phyloP scores from a whole-genome alignment of 345 rosid species.

The Citrus australasica region DNA sequence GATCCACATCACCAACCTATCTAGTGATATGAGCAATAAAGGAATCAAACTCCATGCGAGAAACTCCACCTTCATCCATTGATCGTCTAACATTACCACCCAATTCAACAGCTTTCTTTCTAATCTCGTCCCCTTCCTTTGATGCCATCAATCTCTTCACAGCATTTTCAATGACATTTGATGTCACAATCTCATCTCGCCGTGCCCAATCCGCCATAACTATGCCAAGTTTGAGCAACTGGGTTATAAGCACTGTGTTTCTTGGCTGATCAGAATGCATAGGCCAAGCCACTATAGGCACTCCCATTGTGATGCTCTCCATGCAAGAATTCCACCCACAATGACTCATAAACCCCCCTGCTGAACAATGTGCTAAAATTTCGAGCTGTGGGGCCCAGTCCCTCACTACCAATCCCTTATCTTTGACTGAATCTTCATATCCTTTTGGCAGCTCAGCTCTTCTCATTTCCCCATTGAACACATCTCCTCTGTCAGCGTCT shows the following conservation, averaged over 20 bases:
- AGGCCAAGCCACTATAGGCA: slow-evolving; percentile 61
- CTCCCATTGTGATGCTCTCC: slow-evolving; percentile 66
- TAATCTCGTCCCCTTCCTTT: slow-evolving; percentile 40
- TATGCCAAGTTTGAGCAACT: slow-evolving; percentile 37
- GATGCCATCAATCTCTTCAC: slow-evolving; percentile 45
- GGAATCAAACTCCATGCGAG: slow-evolving; percentile 40
- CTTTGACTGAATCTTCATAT: slow-evolving; percentile 33
- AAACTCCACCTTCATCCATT: slow-evolving; percentile 34
- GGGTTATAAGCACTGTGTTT: slow-evolving; percentile 36
- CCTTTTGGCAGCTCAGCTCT: slow-evolving; percentile 34
- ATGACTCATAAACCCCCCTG: slow-evolving; percentile 57
- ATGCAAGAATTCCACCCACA: slow-evolving; percentile 77
- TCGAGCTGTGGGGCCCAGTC: slow-evolving; percentile 69
- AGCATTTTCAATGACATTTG: slow-evolving; percentile 20
- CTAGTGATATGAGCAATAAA: slow-evolving; percentile 44
- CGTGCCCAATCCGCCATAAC: slow-evolving; percentile 30
- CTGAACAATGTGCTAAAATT: slow-evolving; percentile 42
- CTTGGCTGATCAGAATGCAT: slow-evolving; percentile 67
- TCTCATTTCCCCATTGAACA: slow-evolving; percentile 29
- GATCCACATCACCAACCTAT: background rate
- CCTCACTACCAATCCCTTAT: slow-evolving; percentile 37
- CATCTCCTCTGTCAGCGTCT: slow-evolving; percentile 57
- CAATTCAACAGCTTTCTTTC: slow-evolving; percentile 43
- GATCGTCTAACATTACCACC: slow-evolving; percentile 22
- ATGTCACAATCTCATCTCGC: slow-evolving; percentile 18